Conservation (phyloP, 495 filamentous ascomycete species). For the Aspergillus coremiiformis region DNA sequence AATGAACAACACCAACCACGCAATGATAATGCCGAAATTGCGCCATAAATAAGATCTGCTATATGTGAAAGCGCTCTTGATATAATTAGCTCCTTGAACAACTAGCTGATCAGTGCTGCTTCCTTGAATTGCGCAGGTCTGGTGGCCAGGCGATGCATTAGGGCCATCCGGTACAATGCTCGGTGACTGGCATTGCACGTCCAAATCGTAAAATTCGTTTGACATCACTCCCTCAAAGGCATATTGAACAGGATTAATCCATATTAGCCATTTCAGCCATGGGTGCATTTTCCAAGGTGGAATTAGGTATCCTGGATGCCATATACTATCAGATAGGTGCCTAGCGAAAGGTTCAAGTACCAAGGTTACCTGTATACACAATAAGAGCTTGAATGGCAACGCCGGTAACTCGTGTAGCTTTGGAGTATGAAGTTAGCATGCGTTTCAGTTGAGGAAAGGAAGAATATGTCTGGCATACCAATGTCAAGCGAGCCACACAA, state of each 20-base stretch:
- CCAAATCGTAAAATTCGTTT: constrained; percentile 48
- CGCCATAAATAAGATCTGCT: constrained; percentile 52
- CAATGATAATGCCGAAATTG: constrained; percentile 54
- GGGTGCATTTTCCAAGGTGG: constrained; percentile 66
- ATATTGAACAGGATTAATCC: constrained; percentile 71
- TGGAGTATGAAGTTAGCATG: neutral
- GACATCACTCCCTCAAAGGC: constrained; percentile 61
- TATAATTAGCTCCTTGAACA: constrained; percentile 49
- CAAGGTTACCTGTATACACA: constrained; percentile 56
- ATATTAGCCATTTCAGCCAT: constrained; percentile 74
- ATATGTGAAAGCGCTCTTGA: constrained; percentile 48
- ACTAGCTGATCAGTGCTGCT: constrained; percentile 40
- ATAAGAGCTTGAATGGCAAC: constrained; percentile 56
- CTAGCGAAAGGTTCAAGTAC: neutral
- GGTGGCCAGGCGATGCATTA: constrained; percentile 45
- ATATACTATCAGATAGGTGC: neutral
- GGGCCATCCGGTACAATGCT: constrained; percentile 57
- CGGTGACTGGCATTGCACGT: constrained; percentile 44
- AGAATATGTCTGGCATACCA: constrained; percentile 19
- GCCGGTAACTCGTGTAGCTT: constrained; percentile 57
- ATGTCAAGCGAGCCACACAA: constrained; percentile 55
- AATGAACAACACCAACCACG: constrained; percentile 49
- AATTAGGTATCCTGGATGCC: constrained; percentile 57
- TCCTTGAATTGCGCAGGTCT: constrained; percentile 56
- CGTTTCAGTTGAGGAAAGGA: neutral